Conservation (phyloP, 2,329 filamentous ascomycete genomes). For the Ophiostoma montium region DNA sequence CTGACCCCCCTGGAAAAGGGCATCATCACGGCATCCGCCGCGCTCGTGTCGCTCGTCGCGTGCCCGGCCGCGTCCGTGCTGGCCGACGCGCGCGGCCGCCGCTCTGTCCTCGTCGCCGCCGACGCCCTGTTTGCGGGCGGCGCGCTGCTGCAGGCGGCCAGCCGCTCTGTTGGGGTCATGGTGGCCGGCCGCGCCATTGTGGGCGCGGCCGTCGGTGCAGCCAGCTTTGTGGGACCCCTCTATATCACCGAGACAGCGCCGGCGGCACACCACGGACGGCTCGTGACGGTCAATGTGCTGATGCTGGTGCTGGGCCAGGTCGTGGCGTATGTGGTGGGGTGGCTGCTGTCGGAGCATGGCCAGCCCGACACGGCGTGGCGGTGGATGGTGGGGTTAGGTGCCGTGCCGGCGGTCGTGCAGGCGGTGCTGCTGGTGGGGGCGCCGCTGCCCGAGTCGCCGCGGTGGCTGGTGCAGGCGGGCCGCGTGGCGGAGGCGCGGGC, state of each 20-base stretch:
- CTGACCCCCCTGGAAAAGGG: constrained; percentile 54
- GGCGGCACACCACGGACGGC: constrained; percentile 55
- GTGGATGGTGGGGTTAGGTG: constrained; percentile 83
- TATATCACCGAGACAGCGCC: constrained; percentile 84
- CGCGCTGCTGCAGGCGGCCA: constrained; percentile 48
- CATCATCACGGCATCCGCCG: constrained; percentile 55
- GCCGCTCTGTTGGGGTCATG: constrained; percentile 47
- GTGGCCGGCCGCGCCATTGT: constrained; percentile 54
- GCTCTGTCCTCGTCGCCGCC: constrained; percentile 47
- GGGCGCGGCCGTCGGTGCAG: constrained; percentile 58
- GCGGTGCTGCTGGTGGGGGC: constrained; percentile 44
- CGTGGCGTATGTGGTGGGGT: constrained; percentile 74
- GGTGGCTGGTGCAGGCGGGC: constrained; percentile 67
- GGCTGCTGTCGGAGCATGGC: constrained; percentile 49
- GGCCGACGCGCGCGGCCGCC: constrained; percentile 47
- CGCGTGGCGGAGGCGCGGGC: constrained; percentile 44
- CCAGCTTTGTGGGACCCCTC: constrained; percentile 70
- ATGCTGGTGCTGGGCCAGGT: constrained; percentile 84
- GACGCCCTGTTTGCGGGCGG: constrained; percentile 55
- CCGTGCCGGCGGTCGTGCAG: constrained; percentile 61
- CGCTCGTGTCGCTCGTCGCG: constrained; percentile 48
- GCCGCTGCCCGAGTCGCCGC: constrained; percentile 85
- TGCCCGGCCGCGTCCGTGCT: constrained; percentile 52
- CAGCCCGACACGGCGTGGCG: constrained; percentile 53
- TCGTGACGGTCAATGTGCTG: constrained; percentile 70